Evolutionary conservation across 1,284 basidiomycete species (phyloP), one percentile per base, ranked within the genome.

Genomic region (Neolentinus lepideus): DNA sequence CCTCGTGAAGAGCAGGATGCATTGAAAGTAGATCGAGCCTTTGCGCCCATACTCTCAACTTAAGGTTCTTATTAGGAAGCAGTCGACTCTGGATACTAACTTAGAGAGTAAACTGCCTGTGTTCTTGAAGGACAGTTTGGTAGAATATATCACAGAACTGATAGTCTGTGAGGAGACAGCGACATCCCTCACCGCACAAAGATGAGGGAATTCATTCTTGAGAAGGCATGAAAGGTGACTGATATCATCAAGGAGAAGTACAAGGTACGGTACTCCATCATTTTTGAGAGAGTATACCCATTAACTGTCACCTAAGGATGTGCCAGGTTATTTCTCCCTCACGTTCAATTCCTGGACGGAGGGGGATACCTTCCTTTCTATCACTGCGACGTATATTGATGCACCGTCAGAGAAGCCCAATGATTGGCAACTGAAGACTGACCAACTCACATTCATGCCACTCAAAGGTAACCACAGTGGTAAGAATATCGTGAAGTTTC

Each of bases 291-390:
- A 19, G 19, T 38, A 11, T 19, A 38, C 19, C 11, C 12, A 38
- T 19, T 38, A 12, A 46, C 11, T n/a, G n/a, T n/a, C n/a, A n/a
- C n/a, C n/a, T n/a, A 52, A 59, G 61, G 26, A 60, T 25, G n/a
- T 61, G 22, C 52, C 46, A 22, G 52, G 60, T 10, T 33, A 60
- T 31, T 52, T 61, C 2, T 58, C 61, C 1, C 50, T 60, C 14
- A 61, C 59, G 4, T 61, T 60, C 31, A 55, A 62, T 45, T 50
- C 52, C 4, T 62, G 61, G 61, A 62, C 61, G 19, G 24, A 48
- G 2, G 53, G 52, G 19, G 57, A 60, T 29, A 56, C 58, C 10
- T 62, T 55, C 51, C 48, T 61, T 10, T 33, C 59, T 3, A 33
- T 62, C 19, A 62, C 58, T 0, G 59, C 33, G 8, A 61, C 61